phyloP scores from a whole-genome alignment of 768 basidiomycete genomes.

The Termitomyces sp. region DNA sequence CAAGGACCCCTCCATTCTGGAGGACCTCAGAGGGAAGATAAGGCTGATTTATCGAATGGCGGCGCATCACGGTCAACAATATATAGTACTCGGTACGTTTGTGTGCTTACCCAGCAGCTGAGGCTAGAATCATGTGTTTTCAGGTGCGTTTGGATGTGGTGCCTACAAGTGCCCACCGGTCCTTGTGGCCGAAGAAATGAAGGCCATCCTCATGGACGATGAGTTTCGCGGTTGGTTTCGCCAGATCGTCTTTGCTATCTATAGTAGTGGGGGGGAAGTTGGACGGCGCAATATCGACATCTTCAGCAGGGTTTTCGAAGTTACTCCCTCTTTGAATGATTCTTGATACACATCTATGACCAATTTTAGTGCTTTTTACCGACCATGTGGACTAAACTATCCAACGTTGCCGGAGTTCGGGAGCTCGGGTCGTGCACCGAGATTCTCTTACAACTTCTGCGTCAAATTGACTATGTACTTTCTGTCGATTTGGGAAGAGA shows the following conservation, averaged over 20 bases:
- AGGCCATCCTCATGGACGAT: constrained; percentile 34
- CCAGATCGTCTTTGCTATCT: constrained; percentile 41
- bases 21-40: constrained; percentile 42
- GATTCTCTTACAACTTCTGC: too few species aligned
- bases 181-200: constrained; percentile 43
- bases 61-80: constrained; percentile 32
- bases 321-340: too few species aligned
- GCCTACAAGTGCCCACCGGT: constrained; percentile 40
- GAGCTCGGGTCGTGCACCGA: background rate
- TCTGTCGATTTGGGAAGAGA: background rate
- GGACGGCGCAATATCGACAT: constrained; percentile 35
- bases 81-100: constrained; percentile 37
- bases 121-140: background rate
- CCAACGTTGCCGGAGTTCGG: background rate
- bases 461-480: background rate
- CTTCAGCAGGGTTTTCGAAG: constrained; percentile 24
- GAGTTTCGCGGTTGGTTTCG: constrained; percentile 45
- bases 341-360: background rate
- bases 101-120: background rate
- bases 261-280: constrained; percentile 26
- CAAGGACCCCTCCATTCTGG: constrained; percentile 24
- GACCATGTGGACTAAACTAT: background rate
- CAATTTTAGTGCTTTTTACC: background rate
- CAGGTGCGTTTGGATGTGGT: constrained; percentile 47
- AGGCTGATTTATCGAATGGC: constrained; percentile 44